Base-by-base conservation (phyloP, 78 protist genomes). In the Dictyostelium brefeldianum region DNA sequence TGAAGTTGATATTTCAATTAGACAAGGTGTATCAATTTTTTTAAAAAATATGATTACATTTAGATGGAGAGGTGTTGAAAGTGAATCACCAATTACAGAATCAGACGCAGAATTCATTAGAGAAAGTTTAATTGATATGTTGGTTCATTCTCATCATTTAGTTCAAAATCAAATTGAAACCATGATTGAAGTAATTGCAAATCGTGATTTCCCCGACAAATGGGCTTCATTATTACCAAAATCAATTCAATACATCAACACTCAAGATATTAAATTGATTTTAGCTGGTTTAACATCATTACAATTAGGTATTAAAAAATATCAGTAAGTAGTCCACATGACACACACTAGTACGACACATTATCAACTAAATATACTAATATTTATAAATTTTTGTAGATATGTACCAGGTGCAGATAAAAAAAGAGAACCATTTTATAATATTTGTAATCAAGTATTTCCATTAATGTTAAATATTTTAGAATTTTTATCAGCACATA, bases 161-260 rank as follows among this genome's bases (percentile, higher is more conserved):
- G 54, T 87, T 36, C 59, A 62, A 80, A 87, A 70, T 65, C 93
- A 87, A 65, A 51, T 87, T 27, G 69, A 59, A 64, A 12, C 36
- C 10, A 87, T 87, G 80, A 87, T 87, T 62, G 93, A 73, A 51
- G 50, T 77, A 57, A 87, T 87, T 51, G 93, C 93, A 51, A 53
- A 77, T 25, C 64, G 78, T 65, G 93, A 87, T 25, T 87, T 87
- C 93, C 93, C 93, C 5, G 84, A 56, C 3, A 75, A 41, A 25
- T 87, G 93, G 93, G 11, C 43, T 8, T 77, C 84, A n/a, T 50
- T 87, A 18, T 47, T 87, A 17, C 65, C 81, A 54, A 64, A 77
- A 27, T 43, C 83, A 29, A 18, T 87, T 47, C 54, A 77, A 48
- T 77, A 53, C 51, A 74, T 87, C 17, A 25, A 20, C 5, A 59